Base-by-base conservation (phyloP, 805 yeast genomes). In the Wickerhamiella kazuoi region DNA sequence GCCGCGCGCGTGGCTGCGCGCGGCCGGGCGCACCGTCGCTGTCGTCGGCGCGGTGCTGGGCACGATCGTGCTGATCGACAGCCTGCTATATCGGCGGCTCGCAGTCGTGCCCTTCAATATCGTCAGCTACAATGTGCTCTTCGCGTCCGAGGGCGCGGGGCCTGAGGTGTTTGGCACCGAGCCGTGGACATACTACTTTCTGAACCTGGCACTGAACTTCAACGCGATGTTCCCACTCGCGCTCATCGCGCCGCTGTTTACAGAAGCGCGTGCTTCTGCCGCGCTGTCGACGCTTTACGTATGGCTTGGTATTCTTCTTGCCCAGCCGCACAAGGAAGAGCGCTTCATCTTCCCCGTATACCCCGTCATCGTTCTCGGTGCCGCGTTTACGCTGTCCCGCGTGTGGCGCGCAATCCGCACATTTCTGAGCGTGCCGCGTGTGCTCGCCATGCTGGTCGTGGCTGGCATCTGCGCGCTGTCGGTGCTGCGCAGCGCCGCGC, bases 321-420 rank as follows among this genome's bases (percentile, higher is more conserved):
- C 61, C 4, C 95, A 84, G 51, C 90, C 94, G 3, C 96, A 86
- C 55, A 86, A 86, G 55, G 96, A 86, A 54, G 97, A 87, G 56
- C 65, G 96, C 44, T 87, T 87, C 54, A 55, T 87, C 46, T 87
- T 83, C 50, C 94, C 94, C 14, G 66, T 81, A 0, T 87, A 86
- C 53, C 78, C 84, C 11, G 62, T 78, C 38, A 64, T 87, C 18
- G 59, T 72, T 3, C 47, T 80, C 17, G 65, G 73, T 34, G 84
- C 82, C 3, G 71, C 87, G 0, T 48, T 78, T 3, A 60, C 70
- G 3, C 50, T 60, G 6, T 56, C 52, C 9, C 45, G 41, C 18
- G 14, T 41, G 4, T 44, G 35, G 36, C 31, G 21, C 3, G 41
- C 41, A 8, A 15, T 38, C 30, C 36, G 39, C 39, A 35, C 39